Evolutionary conservation across 257 asterid species (phyloP).

Genomic region (Nicotiana tabacum): DNA sequence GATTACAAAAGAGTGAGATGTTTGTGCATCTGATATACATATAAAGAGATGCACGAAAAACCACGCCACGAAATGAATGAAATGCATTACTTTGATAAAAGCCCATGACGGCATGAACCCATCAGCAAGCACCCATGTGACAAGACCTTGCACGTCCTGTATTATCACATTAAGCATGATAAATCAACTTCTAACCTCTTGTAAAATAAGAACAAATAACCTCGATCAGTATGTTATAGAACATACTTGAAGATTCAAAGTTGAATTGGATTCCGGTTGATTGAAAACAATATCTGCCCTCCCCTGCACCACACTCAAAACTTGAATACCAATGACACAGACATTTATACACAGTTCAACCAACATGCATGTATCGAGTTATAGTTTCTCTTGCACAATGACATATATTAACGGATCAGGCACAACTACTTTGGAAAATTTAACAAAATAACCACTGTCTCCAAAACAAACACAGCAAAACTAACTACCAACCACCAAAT

Average conservation of each 20-base stretch:
- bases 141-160: slow-evolving; percentile 93
- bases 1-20: background rate
- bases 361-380: background rate
- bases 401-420: background rate
- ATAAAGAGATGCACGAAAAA: background rate
- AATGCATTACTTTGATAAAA: slow-evolving; percentile 68
- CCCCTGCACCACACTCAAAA: slow-evolving; percentile 49
- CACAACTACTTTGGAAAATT: background rate
- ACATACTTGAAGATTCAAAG: slow-evolving; percentile 68
- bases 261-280: slow-evolving; percentile 61
- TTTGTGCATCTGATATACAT: background rate
- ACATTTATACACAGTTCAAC: slow-evolving; percentile 10
- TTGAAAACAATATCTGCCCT: slow-evolving; percentile 69
- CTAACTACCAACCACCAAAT: background rate
- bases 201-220: background rate
- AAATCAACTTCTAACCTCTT: background rate
- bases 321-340: background rate
- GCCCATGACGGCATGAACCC: slow-evolving; percentile 97
- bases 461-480: background rate
- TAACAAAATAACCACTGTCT: background rate
- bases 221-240: background rate
- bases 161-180: slow-evolving; percentile 17
- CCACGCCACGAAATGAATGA: background rate
- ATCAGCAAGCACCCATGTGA: slow-evolving; percentile 93
- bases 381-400: background rate